phyloP scores from a whole-genome alignment of 208 protist species.

The Lotmaria passim region DNA sequence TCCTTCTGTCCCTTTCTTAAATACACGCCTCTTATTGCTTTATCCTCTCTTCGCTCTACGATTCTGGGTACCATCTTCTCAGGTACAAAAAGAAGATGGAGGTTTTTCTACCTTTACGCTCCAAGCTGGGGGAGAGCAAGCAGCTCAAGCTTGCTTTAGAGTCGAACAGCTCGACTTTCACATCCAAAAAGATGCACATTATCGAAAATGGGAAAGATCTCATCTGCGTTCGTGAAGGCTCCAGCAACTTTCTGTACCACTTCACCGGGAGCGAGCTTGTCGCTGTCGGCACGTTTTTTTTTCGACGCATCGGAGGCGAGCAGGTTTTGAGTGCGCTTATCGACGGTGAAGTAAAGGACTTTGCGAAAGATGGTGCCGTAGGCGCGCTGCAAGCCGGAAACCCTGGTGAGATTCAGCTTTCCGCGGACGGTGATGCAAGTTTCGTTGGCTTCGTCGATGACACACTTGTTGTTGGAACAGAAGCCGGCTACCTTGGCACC shows the following conservation, averaged over 20 bases:
- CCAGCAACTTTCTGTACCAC: conserved; percentile 29
- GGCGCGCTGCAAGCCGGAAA: neutral
- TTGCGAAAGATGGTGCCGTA: conserved; percentile 1
- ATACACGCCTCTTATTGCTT: too few species aligned
- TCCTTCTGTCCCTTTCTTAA: too few species aligned
- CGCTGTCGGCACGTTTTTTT: conserved; percentile 33
- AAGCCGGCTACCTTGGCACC: conserved; percentile 25
- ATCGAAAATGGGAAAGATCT: conserved; percentile 33
- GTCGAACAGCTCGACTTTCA: conserved; percentile 12
- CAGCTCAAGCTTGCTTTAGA: conserved; percentile 14
- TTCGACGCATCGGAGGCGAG: conserved; percentile 18
- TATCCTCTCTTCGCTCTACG: too few species aligned
- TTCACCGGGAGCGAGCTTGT: conserved; percentile 19
- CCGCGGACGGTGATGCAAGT: conserved; percentile 8
- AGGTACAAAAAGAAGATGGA: too few species aligned
- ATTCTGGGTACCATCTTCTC: too few species aligned
- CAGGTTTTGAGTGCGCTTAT: conserved; percentile 39
- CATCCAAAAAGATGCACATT: conserved; percentile 12
- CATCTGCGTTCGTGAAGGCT: conserved; percentile 29
- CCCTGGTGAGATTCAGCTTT: conserved; percentile 12
- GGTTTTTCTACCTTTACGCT: conserved; percentile 20
- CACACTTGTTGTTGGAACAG: conserved; percentile 30
- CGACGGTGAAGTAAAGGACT: conserved; percentile 33
- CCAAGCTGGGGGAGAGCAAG: conserved; percentile 7
- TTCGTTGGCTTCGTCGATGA: conserved; percentile 33